Percentiles rank a stretch among this genome's conserved stretches.
Evolutionary conservation across 371 early-diverging fungal species (phyloP).

Genomic region (Syncephalastrum sp.): DNA sequence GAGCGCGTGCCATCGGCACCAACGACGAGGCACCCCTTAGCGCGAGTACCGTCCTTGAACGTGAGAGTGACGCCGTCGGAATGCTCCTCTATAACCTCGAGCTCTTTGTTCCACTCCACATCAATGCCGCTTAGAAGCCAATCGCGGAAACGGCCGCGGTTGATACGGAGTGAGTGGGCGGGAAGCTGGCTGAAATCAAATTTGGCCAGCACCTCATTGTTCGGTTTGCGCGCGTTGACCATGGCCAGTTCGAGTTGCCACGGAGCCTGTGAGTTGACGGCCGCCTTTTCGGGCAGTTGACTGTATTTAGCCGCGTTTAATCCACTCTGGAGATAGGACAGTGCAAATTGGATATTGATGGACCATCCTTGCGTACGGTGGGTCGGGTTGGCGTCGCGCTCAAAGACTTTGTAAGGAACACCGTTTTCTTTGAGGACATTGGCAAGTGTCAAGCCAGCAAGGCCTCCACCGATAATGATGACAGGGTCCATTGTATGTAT

Average conservation of each 20-base stretch:
- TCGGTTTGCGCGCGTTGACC: background rate
- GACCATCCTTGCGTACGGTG: constrained; percentile 24
- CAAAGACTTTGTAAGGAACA: constrained; percentile 25
- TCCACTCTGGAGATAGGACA: constrained; percentile 3
- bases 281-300: background rate
- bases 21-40: constrained; percentile 15
- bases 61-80: constrained; percentile 19
- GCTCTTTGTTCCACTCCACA: constrained; percentile 16
- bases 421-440: constrained; percentile 16
- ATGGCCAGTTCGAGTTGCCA: constrained; percentile 2
- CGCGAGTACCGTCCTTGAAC: constrained; percentile 25
- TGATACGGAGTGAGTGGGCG: constrained; percentile 11
- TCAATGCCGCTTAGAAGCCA: constrained; percentile 16
- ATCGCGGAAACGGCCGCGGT: constrained; percentile 17
- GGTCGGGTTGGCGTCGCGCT: constrained; percentile 16
- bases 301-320: constrained; percentile 6
- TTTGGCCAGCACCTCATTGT: too few species aligned
- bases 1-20: constrained; percentile 24
- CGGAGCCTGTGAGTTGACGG: constrained; percentile 13
- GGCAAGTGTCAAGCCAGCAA: constrained; percentile 28
- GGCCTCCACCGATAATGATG: constrained; percentile 32
- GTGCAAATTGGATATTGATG: constrained; percentile 17
- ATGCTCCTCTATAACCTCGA: constrained; percentile 8
- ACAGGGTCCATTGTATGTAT: constrained; percentile 5
- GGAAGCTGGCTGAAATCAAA: background rate